Percentiles rank a stretch among this genome's conserved stretches.
phyloP scores from a whole-genome alignment of 441 rosid species.

The Jatropha multifida region DNA sequence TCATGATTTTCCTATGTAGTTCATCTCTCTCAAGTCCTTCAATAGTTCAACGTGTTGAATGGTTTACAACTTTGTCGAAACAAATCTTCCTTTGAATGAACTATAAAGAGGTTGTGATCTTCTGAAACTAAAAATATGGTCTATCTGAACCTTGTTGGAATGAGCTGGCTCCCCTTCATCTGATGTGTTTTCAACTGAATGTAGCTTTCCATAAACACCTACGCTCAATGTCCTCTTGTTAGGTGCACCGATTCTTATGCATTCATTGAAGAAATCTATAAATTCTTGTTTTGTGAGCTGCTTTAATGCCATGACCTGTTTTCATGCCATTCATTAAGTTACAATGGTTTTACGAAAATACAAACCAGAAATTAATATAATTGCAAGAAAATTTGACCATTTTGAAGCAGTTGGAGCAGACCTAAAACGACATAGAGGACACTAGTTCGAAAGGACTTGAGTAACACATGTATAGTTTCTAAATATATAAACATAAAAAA shows the following conservation, averaged over 20 bases:
- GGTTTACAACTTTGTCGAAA: constrained; percentile 42
- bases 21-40: no score
- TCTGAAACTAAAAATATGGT: constrained; percentile 70
- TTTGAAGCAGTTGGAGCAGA: neutral
- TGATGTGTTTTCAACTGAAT: constrained; percentile 41
- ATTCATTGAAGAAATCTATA: constrained; percentile 64
- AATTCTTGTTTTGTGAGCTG: constrained; percentile 61
- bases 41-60: no score
- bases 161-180: constrained; percentile 37
- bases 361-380: no score
- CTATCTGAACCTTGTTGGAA: constrained; percentile 36
- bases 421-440: neutral
- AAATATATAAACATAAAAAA: neutral
- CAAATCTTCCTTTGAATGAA: constrained; percentile 64
- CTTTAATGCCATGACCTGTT: constrained; percentile 68
- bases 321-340: neutral
- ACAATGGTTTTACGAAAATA: no score
- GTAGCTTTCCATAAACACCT: constrained; percentile 64
- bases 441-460: neutral
- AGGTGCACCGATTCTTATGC: constrained; percentile 61
- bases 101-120: constrained; percentile 83
- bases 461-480: neutral
- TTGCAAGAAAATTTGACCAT: no score
- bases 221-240: constrained; percentile 62
- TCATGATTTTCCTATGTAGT: no score